Evolutionary conservation across 1,284 basidiomycete genomes (phyloP).

Genomic region (Boletus smithii): DNA sequence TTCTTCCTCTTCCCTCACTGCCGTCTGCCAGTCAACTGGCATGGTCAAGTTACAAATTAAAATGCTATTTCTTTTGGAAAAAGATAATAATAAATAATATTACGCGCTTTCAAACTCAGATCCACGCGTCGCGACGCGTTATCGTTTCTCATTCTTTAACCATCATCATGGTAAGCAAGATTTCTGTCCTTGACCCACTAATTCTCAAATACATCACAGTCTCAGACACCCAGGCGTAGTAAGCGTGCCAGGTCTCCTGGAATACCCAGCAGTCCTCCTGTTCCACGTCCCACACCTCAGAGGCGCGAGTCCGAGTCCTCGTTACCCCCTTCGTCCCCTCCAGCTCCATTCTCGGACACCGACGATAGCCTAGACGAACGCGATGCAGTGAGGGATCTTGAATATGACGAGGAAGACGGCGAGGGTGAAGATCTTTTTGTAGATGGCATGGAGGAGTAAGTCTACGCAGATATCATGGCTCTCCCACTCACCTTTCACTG

Average conservation of each 20-base stretch:
- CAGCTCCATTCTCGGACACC: conserved; percentile 81
- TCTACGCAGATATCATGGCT: conserved; percentile 14
- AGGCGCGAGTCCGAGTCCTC: conserved; percentile 65
- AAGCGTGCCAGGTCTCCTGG: conserved; percentile 67
- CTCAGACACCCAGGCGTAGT: conserved; percentile 42
- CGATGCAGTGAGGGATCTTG: conserved; percentile 68
- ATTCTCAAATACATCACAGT: conserved; percentile 21
- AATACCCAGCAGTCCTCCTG: conserved; percentile 51
- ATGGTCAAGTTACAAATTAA: conserved; percentile 33
- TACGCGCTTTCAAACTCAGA: conserved; percentile 37
- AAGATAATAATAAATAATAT: conserved; percentile 6
- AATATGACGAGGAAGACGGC: conserved; percentile 70
- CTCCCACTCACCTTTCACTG: conserved; percentile 3
- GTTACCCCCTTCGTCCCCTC: conserved; percentile 80
- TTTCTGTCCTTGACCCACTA: background rate
- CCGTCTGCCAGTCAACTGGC: conserved; percentile 47
- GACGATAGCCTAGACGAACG: conserved; percentile 78
- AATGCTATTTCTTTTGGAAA: background rate
- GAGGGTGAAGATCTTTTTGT: conserved; percentile 95
- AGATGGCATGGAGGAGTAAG: conserved; percentile 74
- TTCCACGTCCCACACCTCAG: conserved; percentile 42
- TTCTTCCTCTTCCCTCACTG: conserved; percentile 62
- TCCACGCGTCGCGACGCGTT: conserved; percentile 35
- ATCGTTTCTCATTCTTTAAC: conserved; percentile 16
- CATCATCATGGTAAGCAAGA: conserved; percentile 32